These are phyloP conservation scores for Russula compacta DNA, from an alignment of 768 basidiomycete species.

Conservation along the genomic window DNA sequence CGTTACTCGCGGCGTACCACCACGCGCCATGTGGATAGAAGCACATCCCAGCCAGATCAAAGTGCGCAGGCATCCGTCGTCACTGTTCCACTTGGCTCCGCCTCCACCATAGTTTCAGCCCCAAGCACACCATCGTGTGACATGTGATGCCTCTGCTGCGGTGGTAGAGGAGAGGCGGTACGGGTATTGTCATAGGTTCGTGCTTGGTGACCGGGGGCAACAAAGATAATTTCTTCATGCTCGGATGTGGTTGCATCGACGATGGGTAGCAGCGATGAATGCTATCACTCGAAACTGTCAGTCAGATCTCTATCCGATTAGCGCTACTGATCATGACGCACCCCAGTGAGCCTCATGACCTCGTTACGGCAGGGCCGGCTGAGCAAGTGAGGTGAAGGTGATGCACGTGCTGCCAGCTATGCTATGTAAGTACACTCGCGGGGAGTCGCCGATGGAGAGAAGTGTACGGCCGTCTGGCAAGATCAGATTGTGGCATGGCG, in stretches of 20 bases:
- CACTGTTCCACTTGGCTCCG: neutral
- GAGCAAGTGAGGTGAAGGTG: slow-evolving; percentile 56
- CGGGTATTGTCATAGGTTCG: no score
- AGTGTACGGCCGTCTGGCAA: slow-evolving; percentile 83
- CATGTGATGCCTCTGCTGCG: neutral
- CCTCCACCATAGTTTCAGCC: neutral
- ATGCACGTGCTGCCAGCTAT: slow-evolving; percentile 56
- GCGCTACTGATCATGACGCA: slow-evolving; percentile 33
- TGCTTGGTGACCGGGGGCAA: slow-evolving; percentile 34
- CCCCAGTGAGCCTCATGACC: slow-evolving; percentile 86
- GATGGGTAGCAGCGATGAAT: slow-evolving; percentile 70
- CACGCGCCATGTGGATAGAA: slow-evolving; percentile 63
- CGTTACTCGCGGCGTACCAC: slow-evolving; percentile 58
- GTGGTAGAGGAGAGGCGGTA: no score
- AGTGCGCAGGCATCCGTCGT: slow-evolving; percentile 25
- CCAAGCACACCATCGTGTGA: neutral
- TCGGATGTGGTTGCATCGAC: slow-evolving; percentile 85
- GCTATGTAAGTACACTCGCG: slow-evolving; percentile 74
- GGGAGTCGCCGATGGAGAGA: slow-evolving; percentile 85
- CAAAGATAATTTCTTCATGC: slow-evolving; percentile 55
- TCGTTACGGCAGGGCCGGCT: slow-evolving; percentile 68
- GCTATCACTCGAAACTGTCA: no score
- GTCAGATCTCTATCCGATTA: no score
- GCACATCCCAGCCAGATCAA: slow-evolving; percentile 61
- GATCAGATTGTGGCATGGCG: slow-evolving; percentile 51